A percentile compares a stretch with the other conserved stretches of the same genome.
Evolutionary conservation across 2,329 filamentous ascomycete genomes (phyloP).

Genomic region (Alternaria panax): DNA sequence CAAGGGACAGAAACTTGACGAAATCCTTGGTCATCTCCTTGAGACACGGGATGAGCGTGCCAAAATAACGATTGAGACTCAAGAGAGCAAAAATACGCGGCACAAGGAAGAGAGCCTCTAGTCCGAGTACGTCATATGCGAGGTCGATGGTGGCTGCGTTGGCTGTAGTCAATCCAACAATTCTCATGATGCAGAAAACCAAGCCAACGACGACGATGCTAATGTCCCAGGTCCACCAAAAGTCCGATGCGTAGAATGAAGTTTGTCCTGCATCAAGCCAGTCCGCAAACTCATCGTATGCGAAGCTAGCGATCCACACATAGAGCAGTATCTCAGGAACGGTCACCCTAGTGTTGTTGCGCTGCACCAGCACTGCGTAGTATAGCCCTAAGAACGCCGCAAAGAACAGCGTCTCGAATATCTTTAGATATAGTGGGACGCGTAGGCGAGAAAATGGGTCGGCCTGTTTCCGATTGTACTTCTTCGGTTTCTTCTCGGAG

Average conservation of each 20-base stretch:
- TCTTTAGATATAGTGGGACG: slow-evolving; percentile 84
- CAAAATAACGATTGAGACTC: slow-evolving; percentile 89
- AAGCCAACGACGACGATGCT: slow-evolving; percentile 75
- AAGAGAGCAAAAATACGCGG: slow-evolving; percentile 86
- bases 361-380: slow-evolving; percentile 82
- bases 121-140: slow-evolving; percentile 86
- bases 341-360: slow-evolving; percentile 72
- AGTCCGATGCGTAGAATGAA: slow-evolving; percentile 60
- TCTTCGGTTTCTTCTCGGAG: slow-evolving; percentile 76
- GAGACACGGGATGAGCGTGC: slow-evolving; percentile 85
- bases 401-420: slow-evolving; percentile 85
- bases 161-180: slow-evolving; percentile 69
- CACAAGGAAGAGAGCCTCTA: slow-evolving; percentile 89
- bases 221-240: slow-evolving; percentile 45
- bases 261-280: slow-evolving; percentile 83
- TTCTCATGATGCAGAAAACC: slow-evolving; percentile 72
- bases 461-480: slow-evolving; percentile 67
- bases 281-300: slow-evolving; percentile 79
- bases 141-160: slow-evolving; percentile 72
- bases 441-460: slow-evolving; percentile 69
- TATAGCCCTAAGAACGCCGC: slow-evolving; percentile 78
- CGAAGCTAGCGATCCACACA: slow-evolving; percentile 85
- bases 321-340: slow-evolving; percentile 76
- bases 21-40: slow-evolving; percentile 96
- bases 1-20: slow-evolving; percentile 79